A percentile compares a stretch with the other conserved stretches of the same genome.
These are phyloP conservation scores for Hymenoscyphus albidus DNA, from an alignment of 2,329 filamentous ascomycete species.

Conservation along the genomic window DNA sequence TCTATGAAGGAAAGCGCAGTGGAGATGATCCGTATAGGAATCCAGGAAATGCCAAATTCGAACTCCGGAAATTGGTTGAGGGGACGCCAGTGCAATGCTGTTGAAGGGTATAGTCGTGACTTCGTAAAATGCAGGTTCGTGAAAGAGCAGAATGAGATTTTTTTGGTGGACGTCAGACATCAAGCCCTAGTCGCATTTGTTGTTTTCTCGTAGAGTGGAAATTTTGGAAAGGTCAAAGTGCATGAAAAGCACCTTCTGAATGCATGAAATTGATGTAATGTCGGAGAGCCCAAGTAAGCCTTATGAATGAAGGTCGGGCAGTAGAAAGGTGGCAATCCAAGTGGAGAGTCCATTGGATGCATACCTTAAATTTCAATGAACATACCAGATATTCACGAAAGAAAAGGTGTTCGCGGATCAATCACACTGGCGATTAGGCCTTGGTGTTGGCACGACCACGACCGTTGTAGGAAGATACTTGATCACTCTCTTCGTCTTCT, in stretches of 20 bases:
- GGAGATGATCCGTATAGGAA: not conserved
- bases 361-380: not conserved
- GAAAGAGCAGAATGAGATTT: not conserved
- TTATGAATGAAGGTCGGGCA: not conserved
- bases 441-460: conserved; percentile 2
- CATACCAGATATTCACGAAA: not conserved
- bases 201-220: not conserved
- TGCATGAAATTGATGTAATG: not conserved
- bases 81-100: not conserved
- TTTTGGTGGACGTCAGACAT: not conserved
- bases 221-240: not conserved
- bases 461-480: not conserved
- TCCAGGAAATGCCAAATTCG: not conserved
- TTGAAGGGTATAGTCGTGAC: not conserved
- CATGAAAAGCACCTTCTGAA: not conserved
- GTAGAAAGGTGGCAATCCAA: not conserved
- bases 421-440: not conserved
- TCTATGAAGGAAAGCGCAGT: not conserved
- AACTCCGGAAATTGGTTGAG: not conserved
- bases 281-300: not conserved
- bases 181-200: not conserved
- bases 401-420: not conserved
- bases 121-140: not conserved
- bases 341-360: not conserved
- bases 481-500: conserved; percentile 5